Evolutionary conservation across 331 rosid species (phyloP), one percentile per base, ranked within the genome.

Genomic region (Erythrophleum ivorense): DNA sequence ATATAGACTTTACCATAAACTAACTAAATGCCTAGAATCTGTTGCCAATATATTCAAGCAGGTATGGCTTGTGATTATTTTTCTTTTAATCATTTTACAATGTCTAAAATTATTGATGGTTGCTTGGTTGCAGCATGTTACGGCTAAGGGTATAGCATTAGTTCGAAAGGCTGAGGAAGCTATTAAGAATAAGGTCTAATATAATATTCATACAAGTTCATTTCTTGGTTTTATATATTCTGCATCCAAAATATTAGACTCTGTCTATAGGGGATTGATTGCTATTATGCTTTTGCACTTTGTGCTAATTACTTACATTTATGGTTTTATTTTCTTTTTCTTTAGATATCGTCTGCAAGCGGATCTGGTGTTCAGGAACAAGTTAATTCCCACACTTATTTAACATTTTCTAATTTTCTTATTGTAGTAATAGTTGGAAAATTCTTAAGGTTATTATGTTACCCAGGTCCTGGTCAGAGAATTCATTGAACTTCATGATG

Each of bases 141-240:
- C 87, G 21, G 87, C 83, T 48, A 95, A 94, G 79, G 98, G 97
- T 76, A 88, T 89, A 34, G 55, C 88, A 59, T 78, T 92, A 88
- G 90, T 94, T 66, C 91, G 89, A 83, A 91, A 84, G 71, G 93
- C 98, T 48, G 96, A 94, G 83, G 96, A 94, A 80, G 91, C 88
- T 73, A 68, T 88, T 59, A 85, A 86, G 74, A 91, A 78, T 82
- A 90, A 88, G 92, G 97, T 91, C 58, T 9, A 63, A 15, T 65
- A 38, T 45, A 53, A 48, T 64, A 43, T 53, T 9, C 36, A 19
- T 55, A 41, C 53, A 38, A 13, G 64, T 62, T 48, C 21, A 7
- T 52, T 65, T 36, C 40, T 36, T 67, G 67, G 46, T 55, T 66
- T 63, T 74, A 49, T 50, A 75, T 31, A 49, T 71, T 57, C 18